Conservation (phyloP, 805 yeast genomes). For the Candida chauliodis region DNA sequence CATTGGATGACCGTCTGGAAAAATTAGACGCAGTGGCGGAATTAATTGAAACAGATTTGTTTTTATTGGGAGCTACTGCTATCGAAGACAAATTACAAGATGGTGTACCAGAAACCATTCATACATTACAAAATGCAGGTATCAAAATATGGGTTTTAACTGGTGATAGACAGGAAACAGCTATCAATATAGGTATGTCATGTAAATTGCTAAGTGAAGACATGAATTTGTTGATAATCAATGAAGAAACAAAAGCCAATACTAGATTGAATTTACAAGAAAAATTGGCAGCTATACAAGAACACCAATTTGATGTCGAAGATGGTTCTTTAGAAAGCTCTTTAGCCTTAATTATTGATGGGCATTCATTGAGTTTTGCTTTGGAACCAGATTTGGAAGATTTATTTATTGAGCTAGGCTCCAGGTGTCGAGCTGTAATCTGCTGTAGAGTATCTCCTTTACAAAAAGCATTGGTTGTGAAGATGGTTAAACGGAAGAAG, state of each 20-base stretch:
- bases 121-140: slow-evolving; percentile 92
- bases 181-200: slow-evolving; percentile 97
- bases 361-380: slow-evolving; percentile 84
- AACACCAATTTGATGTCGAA: slow-evolving; percentile 60
- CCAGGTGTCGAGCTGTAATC: slow-evolving; percentile 89
- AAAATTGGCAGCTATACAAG: slow-evolving; percentile 70
- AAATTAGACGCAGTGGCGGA: slow-evolving; percentile 88
- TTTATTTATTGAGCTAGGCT: slow-evolving; percentile 72
- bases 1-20: slow-evolving; percentile 69
- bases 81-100: slow-evolving; percentile 97
- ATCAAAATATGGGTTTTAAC: slow-evolving; percentile 97
- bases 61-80: slow-evolving; percentile 93
- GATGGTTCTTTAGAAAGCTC: slow-evolving; percentile 60
- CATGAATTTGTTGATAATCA: slow-evolving; percentile 86
- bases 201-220: slow-evolving; percentile 92
- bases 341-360: slow-evolving; percentile 89
- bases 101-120: slow-evolving; percentile 97
- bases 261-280: slow-evolving; percentile 68
- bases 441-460: slow-evolving; percentile 98
- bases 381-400: slow-evolving; percentile 78
- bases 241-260: slow-evolving; percentile 80
- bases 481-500: slow-evolving; percentile 79
- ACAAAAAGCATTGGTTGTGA: slow-evolving; percentile 94
- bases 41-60: slow-evolving; percentile 73
- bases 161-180: slow-evolving; percentile 98